Evolutionary conservation across 495 filamentous ascomycete genomes (phyloP), one percentile per base, ranked within the genome.

Genomic region (Terfezia claveryi): DNA sequence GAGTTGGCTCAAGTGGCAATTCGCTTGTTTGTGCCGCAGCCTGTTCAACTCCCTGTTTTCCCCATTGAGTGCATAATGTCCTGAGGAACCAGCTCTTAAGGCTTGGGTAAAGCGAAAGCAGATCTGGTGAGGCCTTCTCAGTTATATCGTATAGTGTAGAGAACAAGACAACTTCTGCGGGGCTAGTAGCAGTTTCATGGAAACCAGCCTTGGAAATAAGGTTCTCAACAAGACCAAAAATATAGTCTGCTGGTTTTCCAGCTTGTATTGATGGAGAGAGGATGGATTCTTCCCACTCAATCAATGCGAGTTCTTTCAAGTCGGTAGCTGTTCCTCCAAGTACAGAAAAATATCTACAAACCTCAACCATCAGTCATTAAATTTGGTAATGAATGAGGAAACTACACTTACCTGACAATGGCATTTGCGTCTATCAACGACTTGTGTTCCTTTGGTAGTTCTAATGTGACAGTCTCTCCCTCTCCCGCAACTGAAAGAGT

Each of bases 131-230:
- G 27, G 50, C 57, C 12, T 5, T 14, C 8, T 46, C 41, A 32
- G 27, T 32, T 17, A 61, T 37, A 54, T 62, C 46, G 23, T 66
- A 66, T 10, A 66, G 38, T 37, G 56, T 57, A 10, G 64, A 66
- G 55, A 66, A 66, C 44, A 66, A 49, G 37, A 66, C 59, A 8
- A 66, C 59, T 53, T 61, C 61, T 16, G 61, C 64, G 53, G 64
- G 64, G 12, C 58, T 59, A 8, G 64, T 52, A 49, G 36, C 37
- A 57, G 16, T 27, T 56, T 54, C 36, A 27, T 37, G 20, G 17
- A 37, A 11, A 32, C 36, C 46, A 62, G 58, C 62, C 9, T 41
- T 52, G 5, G 60, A 59, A 52, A 62, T 55, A 37, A 62, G 57
- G 17, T 20, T 54, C 50, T 58, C 59, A 10, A 56, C 59, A 23